Evolutionary conservation across 495 filamentous ascomycete species (phyloP), one percentile per base, ranked within the genome.

Genomic region (Cudoniella acicularis): DNA sequence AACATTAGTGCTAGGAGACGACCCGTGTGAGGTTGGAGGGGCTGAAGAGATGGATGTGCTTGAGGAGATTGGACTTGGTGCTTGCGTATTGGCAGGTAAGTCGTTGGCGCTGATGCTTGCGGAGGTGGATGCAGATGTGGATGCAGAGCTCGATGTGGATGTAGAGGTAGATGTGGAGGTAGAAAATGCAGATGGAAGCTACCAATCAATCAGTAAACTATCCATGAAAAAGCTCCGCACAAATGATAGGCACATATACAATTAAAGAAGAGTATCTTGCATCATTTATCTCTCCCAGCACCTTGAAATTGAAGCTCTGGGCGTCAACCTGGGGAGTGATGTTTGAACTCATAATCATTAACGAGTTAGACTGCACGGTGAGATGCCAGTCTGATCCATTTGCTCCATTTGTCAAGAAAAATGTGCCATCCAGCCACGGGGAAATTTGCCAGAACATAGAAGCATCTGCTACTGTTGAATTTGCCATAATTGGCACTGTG

Each of bases 381-480:
- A 56, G 11, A 36, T 55, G 46, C 58, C 58, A 61, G 9, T 18
- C 51, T 18, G 58, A 49, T 9, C 58, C 58, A 49, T 61, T 61
- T 41, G 50, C 58, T 16, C 22, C 26, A 40, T 61, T 61, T 2
- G 51, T 61, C 0, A 61, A 36, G 23, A 21, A 61, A 26, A 55
- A 61, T 2, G 57, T 61, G 6, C 58, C 58, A 55, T 61, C 58
- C 2, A 17, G 25, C 58, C 58, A 61, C 2, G 58, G 58, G 3
- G 24, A 26, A 25, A 61, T 56, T 11, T 46, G 22, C 58, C 58
- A 61, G 41, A 55, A 61, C 58, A 61, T 61, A 8, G 21, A 30
- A 18, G 20, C 16, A 24, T 61, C 52, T 10, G 40, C 13, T 13
- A 55, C n/a, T 0, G 52, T 23, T 9, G 21, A 8, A 26, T 61